Evolutionary conservation across 176 grass and related monocot genomes (phyloP), one percentile per base, ranked within the genome.

Genomic region (Bolboschoenus planiculmis): DNA sequence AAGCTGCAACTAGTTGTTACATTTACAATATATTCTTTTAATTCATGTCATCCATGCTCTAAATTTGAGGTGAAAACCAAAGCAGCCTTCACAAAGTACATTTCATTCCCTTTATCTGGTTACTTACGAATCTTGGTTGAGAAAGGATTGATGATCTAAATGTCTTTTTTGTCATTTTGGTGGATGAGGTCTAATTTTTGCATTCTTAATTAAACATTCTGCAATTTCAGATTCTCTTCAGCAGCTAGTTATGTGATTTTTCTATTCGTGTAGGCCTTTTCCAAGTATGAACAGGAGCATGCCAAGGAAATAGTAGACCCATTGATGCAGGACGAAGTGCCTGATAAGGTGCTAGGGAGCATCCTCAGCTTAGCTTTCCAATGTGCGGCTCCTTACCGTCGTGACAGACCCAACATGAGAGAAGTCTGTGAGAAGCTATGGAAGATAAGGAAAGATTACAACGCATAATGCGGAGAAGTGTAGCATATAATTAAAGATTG

Each of bases 381-480:
- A 31, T 97, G 93, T 16, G 89, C 90, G 1, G 93, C 93, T 63
- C 93, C 89, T 83, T 93, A 89, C 11, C 90, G 89, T 8, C 81
- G 79, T 15, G 93, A 97, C 48, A 87, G 93, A 71, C 93, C 93
- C 44, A 59, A 26, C 51, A 97, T 97, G 93, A 92, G 90, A 84
- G 93, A 93, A 85, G 93, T 97, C 56, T 85, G 20, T 29, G 93
- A 91, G 79, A 85, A 81, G 81, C 81, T 97, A 47, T 97, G 93
- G 93, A 91, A 89, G 85, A 85, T 97, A 81, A 89, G 93, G 83
- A 93, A 86, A 83, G 93, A 93, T 36, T 86, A 89, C 11, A 82
- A 61, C 37, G 56, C 79, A 16, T 60, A 18, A 80, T 16, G 27
- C 44, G 26, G 44, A 26, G 44, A 3, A 39, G 43, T 15, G 24